Percentiles rank a stretch among this genome's conserved stretches.
Conservation (phyloP, 805 yeast genomes). For the Suhomyces faveliae region DNA sequence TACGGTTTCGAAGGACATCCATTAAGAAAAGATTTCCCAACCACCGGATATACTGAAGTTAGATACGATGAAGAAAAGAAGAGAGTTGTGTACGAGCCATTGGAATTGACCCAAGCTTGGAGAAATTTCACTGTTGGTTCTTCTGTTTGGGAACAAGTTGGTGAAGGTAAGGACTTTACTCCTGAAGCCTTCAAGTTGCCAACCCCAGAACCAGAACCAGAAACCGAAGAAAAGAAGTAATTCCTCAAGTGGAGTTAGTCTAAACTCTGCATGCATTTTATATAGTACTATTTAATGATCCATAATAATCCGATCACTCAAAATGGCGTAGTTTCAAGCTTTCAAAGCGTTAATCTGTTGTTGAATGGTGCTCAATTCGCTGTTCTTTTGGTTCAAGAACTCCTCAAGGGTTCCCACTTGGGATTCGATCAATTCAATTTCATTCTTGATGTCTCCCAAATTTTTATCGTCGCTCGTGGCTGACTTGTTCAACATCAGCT, state of each 20-base stretch:
- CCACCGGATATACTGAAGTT: constrained; percentile 88
- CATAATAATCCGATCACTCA: neutral
- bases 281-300: constrained; percentile 6
- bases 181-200: constrained; percentile 84
- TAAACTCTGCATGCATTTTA: constrained; percentile 7
- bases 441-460: constrained; percentile 54
- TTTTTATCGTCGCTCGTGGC: constrained; percentile 25
- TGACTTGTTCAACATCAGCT: constrained; percentile 45
- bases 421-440: constrained; percentile 66
- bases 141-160: constrained; percentile 89
- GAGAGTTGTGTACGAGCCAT: constrained; percentile 85
- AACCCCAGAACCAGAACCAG: constrained; percentile 73
- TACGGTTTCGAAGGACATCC: constrained; percentile 94
- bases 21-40: constrained; percentile 87
- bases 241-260: constrained; percentile 1
- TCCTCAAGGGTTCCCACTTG: constrained; percentile 75
- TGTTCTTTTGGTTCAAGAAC: constrained; percentile 59
- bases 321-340: neutral
- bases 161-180: constrained; percentile 77
- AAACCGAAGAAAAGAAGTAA: constrained; percentile 35
- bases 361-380: constrained; percentile 54
- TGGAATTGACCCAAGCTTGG: constrained; percentile 90
- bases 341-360: constrained; percentile 35
- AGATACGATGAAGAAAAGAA: constrained; percentile 89
- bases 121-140: constrained; percentile 87